Evolutionary conservation across 1,139 yeast species (phyloP).

Genomic region (Pichia sp.): DNA sequence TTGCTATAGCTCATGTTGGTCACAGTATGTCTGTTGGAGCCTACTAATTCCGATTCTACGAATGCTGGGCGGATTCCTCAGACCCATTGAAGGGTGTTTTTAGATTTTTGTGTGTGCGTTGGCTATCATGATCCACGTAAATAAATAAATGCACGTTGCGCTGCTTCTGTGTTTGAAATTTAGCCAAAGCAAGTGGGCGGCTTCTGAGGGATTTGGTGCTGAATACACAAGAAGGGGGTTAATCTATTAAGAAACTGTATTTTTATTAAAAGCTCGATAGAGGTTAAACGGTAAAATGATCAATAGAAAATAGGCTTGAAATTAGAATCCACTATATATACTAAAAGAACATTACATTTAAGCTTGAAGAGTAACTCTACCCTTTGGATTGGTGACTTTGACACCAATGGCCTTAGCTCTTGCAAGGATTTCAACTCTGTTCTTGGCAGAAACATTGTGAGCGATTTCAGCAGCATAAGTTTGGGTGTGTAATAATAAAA

Average conservation of each 20-base stretch:
- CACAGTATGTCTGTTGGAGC: too few species aligned
- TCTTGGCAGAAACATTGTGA: slow-evolving; percentile 96
- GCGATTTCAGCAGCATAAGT: slow-evolving; percentile 99
- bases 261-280: background rate
- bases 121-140: background rate
- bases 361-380: slow-evolving; percentile 97
- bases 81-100: background rate
- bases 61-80: too few species aligned
- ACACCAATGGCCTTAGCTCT: slow-evolving; percentile 98
- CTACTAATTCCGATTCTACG: too few species aligned
- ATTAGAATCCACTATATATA: slow-evolving; percentile 16
- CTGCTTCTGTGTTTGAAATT: background rate
- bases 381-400: slow-evolving; percentile 99
- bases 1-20: slow-evolving; percentile 17
- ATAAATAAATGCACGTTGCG: background rate
- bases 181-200: background rate
- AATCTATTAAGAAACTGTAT: background rate
- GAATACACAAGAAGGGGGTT: slow-evolving; percentile 36
- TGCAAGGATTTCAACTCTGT: slow-evolving; percentile 94
- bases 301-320: slow-evolving; percentile 12
- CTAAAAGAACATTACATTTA: slow-evolving; percentile 38
- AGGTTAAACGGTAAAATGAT: background rate
- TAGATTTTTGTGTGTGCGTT: background rate
- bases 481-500: slow-evolving; percentile 94
- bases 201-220: too few species aligned